These are phyloP conservation scores for Apostasia ramifera DNA, from an alignment of 106 monocot species.

Conservation along the genomic window DNA sequence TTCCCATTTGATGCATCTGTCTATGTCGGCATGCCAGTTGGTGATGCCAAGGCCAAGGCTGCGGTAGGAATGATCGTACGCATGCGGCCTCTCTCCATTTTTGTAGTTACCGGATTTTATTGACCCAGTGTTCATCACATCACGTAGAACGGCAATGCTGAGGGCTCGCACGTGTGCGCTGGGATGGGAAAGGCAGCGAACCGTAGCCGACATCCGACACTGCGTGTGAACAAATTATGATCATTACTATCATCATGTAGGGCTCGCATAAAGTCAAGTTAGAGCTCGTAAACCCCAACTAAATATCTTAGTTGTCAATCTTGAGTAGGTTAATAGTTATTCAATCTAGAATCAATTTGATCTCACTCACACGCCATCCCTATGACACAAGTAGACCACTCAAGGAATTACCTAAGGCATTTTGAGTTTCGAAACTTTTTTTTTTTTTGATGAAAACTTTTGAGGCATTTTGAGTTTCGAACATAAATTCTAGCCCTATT, in stretches of 20 bases:
- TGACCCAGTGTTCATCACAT: conserved; percentile 50
- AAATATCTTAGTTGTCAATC: no score
- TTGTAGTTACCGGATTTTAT: conserved; percentile 15
- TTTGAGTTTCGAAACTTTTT: no score
- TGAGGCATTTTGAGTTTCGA: no score
- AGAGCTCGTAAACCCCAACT: background rate
- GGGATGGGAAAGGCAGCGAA: conserved; percentile 93
- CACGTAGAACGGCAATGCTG: conserved; percentile 73
- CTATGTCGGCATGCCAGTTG: conserved; percentile 77
- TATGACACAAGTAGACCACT: no score
- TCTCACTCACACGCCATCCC: no score
- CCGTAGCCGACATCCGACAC: conserved; percentile 83
- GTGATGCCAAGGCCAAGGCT: conserved; percentile 26
- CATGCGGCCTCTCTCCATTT: conserved; percentile 21
- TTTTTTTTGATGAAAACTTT: no score
- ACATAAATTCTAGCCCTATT: no score
- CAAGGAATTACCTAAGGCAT: no score
- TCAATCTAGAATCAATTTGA: no score
- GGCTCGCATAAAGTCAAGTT: background rate
- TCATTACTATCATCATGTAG: background rate
- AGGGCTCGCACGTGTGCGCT: conserved; percentile 94
- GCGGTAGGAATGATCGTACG: conserved; percentile 30
- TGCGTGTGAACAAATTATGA: conserved; percentile 14
- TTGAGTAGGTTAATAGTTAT: no score
- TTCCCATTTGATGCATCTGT: conserved; percentile 83